These are phyloP conservation scores for Melanomma pulvis-pyrius DNA, from an alignment of 495 filamentous ascomycete species.

Conservation along the genomic window DNA sequence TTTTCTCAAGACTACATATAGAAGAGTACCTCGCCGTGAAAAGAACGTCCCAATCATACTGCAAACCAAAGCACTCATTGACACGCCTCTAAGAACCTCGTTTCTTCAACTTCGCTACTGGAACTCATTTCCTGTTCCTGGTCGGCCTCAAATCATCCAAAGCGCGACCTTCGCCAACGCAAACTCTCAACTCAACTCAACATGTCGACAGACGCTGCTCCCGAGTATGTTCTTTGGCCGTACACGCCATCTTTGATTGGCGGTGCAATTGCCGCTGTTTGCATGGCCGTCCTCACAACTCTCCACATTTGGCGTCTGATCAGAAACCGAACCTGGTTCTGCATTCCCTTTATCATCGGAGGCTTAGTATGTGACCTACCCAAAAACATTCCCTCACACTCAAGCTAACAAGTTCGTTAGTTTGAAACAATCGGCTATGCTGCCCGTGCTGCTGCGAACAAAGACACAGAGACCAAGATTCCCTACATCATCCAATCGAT, in stretches of 20 bases:
- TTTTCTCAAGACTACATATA: too few relatives aligned
- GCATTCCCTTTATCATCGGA: slow-evolving; percentile 25
- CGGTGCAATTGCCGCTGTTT: slow-evolving; percentile 8
- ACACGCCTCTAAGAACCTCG: neutral
- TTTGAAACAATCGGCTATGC: slow-evolving; percentile 33
- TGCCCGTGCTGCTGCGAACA: slow-evolving; percentile 24
- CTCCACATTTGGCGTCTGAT: slow-evolving; percentile 18
- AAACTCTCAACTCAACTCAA: neutral
- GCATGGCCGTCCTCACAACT: slow-evolving; percentile 10
- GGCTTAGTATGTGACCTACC: slow-evolving; percentile 8
- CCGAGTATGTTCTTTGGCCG: slow-evolving; percentile 11
- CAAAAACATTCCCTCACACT: neutral
- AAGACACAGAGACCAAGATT: slow-evolving; percentile 19
- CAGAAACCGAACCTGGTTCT: slow-evolving; percentile 28
- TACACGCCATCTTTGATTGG: slow-evolving; percentile 25
- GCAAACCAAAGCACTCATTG: neutral
- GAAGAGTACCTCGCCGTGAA: too few relatives aligned
- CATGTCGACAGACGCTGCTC: neutral
- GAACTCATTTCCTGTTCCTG: neutral
- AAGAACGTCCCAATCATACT: neutral
- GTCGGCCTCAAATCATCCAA: neutral
- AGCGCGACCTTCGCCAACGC: neutral
- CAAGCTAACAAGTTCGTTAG: slow-evolving; percentile 2
- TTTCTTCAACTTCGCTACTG: too few relatives aligned
- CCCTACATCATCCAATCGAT: slow-evolving; percentile 44